Base-by-base conservation (phyloP, 2,329 filamentous ascomycete genomes). In the Hypomyces perniciosus region DNA sequence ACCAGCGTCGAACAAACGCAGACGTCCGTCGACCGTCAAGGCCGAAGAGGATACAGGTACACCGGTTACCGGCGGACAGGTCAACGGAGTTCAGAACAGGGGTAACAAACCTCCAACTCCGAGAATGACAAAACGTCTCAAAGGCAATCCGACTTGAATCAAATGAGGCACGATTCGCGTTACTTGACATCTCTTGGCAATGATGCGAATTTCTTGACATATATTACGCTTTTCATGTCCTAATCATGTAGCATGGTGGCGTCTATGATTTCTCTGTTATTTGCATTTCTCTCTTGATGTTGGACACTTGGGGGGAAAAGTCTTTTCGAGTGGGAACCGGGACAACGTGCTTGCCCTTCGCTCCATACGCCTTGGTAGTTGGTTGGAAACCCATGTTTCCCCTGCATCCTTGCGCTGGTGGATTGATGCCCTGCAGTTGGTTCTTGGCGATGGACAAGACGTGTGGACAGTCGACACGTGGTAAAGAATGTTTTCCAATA, bases 1-100 rank as follows among this genome's bases (percentile, higher is more conserved):
- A 31, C 81, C 81, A 37, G 75, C 78, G 27, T 79, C 77, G 33
- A 81, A 81, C 57, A 83, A 83, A 66, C 71, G 79, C 48, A 68
- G 80, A 58, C 72, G 80, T 30, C 76, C 78, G 1, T 82, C 79
- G 0, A 74, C 74, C 4, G 77, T 83, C 20, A 83, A 83, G 68
- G 64, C 67, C 4, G 80, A 83, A 55, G 79, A 83, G 8, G 78
- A 81, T 27, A 76, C 72, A 4, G 75, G 77, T 3, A 79, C 78
- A 5, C 77, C 78, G 2, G 62, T 47, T n/a, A 52, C 59, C 27
- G 67, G 64, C 9, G 65, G 65, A 40, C 77, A 79, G 58, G 68
- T 79, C 38, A 82, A 81, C 57, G 79, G 78, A 6, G 70, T 77
- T 28, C 65, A 72, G 56, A 63, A 60, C 56, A 73, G 75, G 60